Evolutionary conservation across 2,329 filamentous ascomycete genomes (phyloP), one percentile per base, ranked within the genome.

Genomic region (Dactylellina sp.): DNA sequence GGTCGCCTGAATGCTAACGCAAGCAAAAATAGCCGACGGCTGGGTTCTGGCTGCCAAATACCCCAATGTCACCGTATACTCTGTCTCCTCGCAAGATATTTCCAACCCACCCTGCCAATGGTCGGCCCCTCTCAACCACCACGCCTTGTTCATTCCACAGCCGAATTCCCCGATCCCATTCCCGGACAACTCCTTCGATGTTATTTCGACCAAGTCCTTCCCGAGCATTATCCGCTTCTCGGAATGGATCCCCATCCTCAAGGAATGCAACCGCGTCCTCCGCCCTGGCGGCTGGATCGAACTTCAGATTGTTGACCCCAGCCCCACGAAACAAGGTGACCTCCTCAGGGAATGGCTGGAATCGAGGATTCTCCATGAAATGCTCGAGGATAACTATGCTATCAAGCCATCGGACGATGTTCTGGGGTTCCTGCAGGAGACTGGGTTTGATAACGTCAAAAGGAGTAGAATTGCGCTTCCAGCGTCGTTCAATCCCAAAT

Each of bases 41-140:
- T 76, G 75, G 75, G 63, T 76, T 24, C 70, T 76, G 28, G 75
- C 75, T 11, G 75, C 75, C 14, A 76, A 76, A 56, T 76, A 76
- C 32, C 75, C 75, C n/a, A 70, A 63, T 35, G 61, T 66, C 32
- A 75, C 60, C 2, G 75, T 76, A 12, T 70, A 70, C 63, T 70
- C 75, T n/a, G 68, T 76, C 11, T 65, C 66, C 7, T 64, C 68
- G 14, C 57, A 65, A 46, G 62, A 75, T 64, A 66, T 74, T 9
- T 74, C 70, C 14, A 74, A 74, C 25, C 70, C 70, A 22, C 25
- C 70, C 22, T 74, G 70, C n/a, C 68, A 76, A 46, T 76, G 75
- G 75, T 65, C 75, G 2, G 56, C 75, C n/a, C 75, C 75, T 16
- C 60, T 63, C 32, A 76, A 76, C 37, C 75, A 76, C 37, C 70